A percentile compares a stretch with the other conserved stretches of the same genome.
Evolutionary conservation across 1,284 basidiomycete species (phyloP).

Genomic region (Leucoagaricus sp.): DNA sequence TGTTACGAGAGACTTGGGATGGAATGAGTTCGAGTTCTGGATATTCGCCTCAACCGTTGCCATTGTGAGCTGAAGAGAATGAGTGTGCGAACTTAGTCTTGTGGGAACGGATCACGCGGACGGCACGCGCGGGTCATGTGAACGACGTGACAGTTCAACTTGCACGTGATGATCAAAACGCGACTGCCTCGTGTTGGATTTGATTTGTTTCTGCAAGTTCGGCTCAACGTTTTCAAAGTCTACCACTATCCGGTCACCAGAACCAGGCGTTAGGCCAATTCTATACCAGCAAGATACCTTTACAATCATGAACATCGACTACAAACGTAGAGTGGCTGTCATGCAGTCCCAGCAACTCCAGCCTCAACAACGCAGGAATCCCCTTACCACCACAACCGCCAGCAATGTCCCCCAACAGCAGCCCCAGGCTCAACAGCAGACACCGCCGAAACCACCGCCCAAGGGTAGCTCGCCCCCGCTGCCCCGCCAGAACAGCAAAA

Average conservation of each 20-base stretch:
- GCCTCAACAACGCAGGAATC: conserved; percentile 12
- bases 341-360: conserved; percentile 19
- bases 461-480: conserved; percentile 59
- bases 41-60: too few species aligned
- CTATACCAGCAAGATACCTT: conserved; percentile 33
- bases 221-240: conserved; percentile 19
- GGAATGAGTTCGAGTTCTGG: too few species aligned
- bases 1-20: too few species aligned
- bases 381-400: conserved; percentile 23
- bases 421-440: conserved; percentile 28
- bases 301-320: conserved; percentile 34
- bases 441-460: conserved; percentile 32
- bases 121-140: conserved; percentile 12
- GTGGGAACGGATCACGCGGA: not conserved
- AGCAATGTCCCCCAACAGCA: conserved; percentile 38
- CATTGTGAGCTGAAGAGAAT: not conserved
- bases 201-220: conserved; percentile 12
- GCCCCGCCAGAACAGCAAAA: conserved; percentile 79
- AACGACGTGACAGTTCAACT: conserved; percentile 7
- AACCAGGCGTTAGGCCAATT: conserved; percentile 43
- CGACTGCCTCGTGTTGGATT: conserved; percentile 20
- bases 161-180: conserved; percentile 28
- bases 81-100: not conserved
- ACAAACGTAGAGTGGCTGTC: conserved; percentile 26
- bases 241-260: conserved; percentile 9